These are phyloP conservation scores for Pleurotus salmoneostramineus DNA, from an alignment of 768 basidiomycete genomes.

Conservation along the genomic window DNA sequence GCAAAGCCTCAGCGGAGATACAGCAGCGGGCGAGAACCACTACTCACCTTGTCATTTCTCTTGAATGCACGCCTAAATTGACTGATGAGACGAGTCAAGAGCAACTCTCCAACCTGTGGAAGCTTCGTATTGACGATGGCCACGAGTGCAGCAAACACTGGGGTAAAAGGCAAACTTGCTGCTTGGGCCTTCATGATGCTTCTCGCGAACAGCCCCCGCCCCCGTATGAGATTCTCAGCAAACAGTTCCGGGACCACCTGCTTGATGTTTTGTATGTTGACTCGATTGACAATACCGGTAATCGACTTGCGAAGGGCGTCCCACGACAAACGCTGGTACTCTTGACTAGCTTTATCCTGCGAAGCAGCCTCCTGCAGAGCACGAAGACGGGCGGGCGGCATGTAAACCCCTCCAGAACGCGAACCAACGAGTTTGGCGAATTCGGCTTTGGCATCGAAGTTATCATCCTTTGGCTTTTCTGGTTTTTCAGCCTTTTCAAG, in stretches of 20 bases:
- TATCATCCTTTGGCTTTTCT: constrained; percentile 41
- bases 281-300: constrained; percentile 99
- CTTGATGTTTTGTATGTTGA: constrained; percentile 96
- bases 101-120: constrained; percentile 91
- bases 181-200: constrained; percentile 99
- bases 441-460: constrained; percentile 76
- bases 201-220: constrained; percentile 87
- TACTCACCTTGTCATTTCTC: constrained; percentile 90
- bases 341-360: constrained; percentile 76
- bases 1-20: background rate
- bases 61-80: constrained; percentile 96
- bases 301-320: constrained; percentile 96
- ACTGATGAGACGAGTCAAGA: constrained; percentile 84
- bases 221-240: constrained; percentile 89
- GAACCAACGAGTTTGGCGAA: constrained; percentile 83
- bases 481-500: constrained; percentile 58
- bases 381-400: constrained; percentile 90
- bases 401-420: constrained; percentile 91
- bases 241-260: constrained; percentile 89
- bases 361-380: constrained; percentile 85
- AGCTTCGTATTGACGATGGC: constrained; percentile 96
- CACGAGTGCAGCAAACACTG: constrained; percentile 92
- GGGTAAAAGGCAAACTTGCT: constrained; percentile 95
- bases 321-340: constrained; percentile 96
- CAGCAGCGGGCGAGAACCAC: background rate